Percentiles rank a stretch among this genome's conserved stretches.
phyloP scores from a whole-genome alignment of 2,329 filamentous ascomycete genomes.

The Phyllosticta paracitricarpa region DNA sequence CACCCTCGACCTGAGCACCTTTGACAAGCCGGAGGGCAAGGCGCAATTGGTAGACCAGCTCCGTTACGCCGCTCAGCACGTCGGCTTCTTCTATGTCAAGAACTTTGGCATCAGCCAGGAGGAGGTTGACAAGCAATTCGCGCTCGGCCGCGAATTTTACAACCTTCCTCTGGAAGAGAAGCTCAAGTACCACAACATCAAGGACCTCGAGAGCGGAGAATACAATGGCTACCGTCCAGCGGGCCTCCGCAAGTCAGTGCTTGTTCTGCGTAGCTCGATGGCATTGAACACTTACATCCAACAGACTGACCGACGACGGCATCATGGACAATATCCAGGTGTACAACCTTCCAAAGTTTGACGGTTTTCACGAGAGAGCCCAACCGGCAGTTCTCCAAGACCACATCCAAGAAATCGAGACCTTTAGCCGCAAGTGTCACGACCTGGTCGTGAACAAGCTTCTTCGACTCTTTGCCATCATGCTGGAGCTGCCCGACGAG shows the following conservation, averaged over 20 bases:
- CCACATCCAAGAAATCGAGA: conserved; percentile 46
- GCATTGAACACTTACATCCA: conserved; percentile 15
- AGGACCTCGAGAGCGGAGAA: conserved; percentile 35
- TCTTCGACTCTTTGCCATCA: conserved; percentile 50
- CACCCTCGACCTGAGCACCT: conserved; percentile 47
- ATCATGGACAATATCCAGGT: conserved; percentile 48
- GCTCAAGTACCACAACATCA: conserved; percentile 37
- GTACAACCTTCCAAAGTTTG: conserved; percentile 51
- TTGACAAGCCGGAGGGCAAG: conserved; percentile 45
- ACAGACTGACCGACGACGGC: conserved; percentile 22
- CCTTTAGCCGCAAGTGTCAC: conserved; percentile 40
- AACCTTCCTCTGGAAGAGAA: conserved; percentile 48
- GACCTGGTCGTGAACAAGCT: conserved; percentile 48
- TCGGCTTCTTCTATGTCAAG: conserved; percentile 53
- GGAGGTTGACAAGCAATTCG: conserved; percentile 51
- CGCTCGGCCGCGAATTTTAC: conserved; percentile 50
- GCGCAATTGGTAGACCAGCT: conserved; percentile 45
- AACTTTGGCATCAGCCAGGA: conserved; percentile 52
- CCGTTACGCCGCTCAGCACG: conserved; percentile 41
- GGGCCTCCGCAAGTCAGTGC: conserved; percentile 24
- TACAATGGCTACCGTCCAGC: conserved; percentile 49
- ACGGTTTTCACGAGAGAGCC: conserved; percentile 24
- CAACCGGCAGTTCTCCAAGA: conserved; percentile 41
- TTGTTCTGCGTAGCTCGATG: conserved; percentile 11
- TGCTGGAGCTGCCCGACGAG: conserved; percentile 51